phyloP scores from a whole-genome alignment of 2,329 filamentous ascomycete species.

The Talaromyces sp. region DNA sequence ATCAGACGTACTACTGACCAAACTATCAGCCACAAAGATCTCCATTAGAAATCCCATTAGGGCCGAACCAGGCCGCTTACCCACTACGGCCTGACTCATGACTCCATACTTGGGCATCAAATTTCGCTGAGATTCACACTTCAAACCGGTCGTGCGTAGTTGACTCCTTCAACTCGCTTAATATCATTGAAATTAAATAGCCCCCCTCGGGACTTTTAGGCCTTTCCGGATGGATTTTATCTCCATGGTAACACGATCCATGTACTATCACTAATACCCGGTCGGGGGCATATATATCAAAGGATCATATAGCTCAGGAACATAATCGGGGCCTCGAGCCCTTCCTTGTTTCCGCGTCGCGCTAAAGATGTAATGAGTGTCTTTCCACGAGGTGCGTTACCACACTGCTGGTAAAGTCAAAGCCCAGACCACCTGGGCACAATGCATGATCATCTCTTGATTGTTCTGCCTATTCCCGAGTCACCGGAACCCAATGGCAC shows the following conservation, averaged over 20 bases:
- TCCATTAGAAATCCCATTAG: too few relatives aligned
- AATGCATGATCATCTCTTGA: too few relatives aligned
- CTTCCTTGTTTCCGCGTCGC: not conserved
- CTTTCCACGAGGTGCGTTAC: not conserved
- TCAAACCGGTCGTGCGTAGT: not conserved
- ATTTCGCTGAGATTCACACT: not conserved
- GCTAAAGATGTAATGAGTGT: not conserved
- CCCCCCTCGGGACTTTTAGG: not conserved
- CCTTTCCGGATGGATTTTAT: not conserved
- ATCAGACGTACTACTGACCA: too few relatives aligned
- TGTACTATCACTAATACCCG: not conserved
- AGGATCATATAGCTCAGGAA: not conserved
- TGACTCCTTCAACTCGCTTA: not conserved
- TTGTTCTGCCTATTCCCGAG: not conserved
- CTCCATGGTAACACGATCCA: not conserved
- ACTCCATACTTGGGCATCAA: not conserved
- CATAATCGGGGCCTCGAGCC: not conserved
- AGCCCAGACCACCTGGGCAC: not conserved
- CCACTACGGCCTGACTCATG: not conserved
- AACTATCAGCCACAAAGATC: too few relatives aligned
- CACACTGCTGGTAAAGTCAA: not conserved
- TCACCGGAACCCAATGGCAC: not conserved
- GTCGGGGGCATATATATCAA: not conserved
- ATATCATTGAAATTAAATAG: not conserved
- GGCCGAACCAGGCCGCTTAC: too few relatives aligned